These are phyloP conservation scores for Globisporangium camurandrum DNA, from an alignment of 352 stramenopile species.

Conservation along the genomic window DNA sequence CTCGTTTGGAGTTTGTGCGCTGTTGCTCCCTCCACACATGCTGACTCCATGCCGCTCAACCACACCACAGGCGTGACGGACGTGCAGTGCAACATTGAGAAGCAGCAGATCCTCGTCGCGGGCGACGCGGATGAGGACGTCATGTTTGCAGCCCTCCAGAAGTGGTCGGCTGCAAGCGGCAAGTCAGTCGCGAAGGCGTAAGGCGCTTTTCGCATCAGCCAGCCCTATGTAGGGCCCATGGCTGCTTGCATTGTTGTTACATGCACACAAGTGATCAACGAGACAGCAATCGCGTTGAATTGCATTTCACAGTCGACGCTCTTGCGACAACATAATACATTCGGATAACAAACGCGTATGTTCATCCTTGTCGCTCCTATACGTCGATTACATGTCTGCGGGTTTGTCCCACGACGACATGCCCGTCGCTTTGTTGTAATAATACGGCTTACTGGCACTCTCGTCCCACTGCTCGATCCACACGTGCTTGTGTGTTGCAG, in stretches of 20 bases:
- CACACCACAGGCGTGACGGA: constrained; percentile 72
- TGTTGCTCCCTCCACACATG: not conserved
- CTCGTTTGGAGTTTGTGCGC: not conserved
- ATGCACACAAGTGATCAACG: too few species aligned
- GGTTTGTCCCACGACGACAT: constrained; percentile 80
- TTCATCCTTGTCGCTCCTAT: too few species aligned
- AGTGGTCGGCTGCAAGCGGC: constrained; percentile 84
- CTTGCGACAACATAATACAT: too few species aligned
- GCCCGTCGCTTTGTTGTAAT: constrained; percentile 84
- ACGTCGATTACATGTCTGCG: constrained; percentile 32
- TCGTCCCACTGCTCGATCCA: constrained; percentile 85
- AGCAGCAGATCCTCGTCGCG: constrained; percentile 80
- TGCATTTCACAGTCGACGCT: too few species aligned
- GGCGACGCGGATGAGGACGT: constrained; percentile 64
- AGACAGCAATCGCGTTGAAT: too few species aligned
- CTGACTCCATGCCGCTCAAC: too few species aligned
- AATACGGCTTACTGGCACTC: constrained; percentile 66
- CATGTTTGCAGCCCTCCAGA: constrained; percentile 83
- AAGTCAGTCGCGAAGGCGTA: constrained; percentile 82
- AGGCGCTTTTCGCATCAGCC: constrained; percentile 7
- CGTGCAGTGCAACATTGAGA: constrained; percentile 84
- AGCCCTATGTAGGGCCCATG: too few species aligned
- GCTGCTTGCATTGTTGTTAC: too few species aligned
- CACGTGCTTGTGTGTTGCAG: constrained; percentile 14
- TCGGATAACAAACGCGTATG: too few species aligned